A percentile compares a stretch with the other conserved stretches of the same genome.
Conservation (phyloP, 1,284 basidiomycete genomes). For the Ustilago loliicola region DNA sequence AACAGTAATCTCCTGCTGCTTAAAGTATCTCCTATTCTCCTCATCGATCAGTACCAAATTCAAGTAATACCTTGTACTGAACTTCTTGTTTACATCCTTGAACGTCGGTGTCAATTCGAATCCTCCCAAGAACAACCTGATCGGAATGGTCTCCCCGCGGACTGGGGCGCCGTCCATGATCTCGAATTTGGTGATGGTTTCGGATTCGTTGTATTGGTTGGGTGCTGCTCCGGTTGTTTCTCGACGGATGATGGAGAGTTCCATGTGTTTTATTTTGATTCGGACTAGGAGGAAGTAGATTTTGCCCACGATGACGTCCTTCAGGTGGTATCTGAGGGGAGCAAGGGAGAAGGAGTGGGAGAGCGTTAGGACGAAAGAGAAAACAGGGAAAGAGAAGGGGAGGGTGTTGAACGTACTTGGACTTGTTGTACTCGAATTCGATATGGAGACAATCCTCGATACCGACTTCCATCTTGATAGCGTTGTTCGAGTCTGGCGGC, state of each 20-base stretch:
- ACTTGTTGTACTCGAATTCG: slow-evolving; percentile 99
- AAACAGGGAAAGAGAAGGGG: not conserved
- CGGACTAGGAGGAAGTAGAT: slow-evolving; percentile 98
- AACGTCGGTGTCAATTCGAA: slow-evolving; percentile 99
- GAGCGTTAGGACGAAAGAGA: not conserved
- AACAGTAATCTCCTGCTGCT: slow-evolving; percentile 72
- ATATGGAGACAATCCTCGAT: slow-evolving; percentile 99
- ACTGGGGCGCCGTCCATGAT: slow-evolving; percentile 83
- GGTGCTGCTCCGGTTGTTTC: slow-evolving; percentile 90
- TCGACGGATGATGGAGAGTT: slow-evolving; percentile 94
- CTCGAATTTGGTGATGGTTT: slow-evolving; percentile 99
- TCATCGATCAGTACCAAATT: slow-evolving; percentile 97
- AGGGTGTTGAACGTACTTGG: slow-evolving; percentile 74
- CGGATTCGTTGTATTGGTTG: slow-evolving; percentile 98
- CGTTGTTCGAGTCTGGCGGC: slow-evolving; percentile 96
- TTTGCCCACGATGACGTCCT: slow-evolving; percentile 99
- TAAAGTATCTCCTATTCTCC: slow-evolving; percentile 95
- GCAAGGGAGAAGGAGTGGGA: not conserved
- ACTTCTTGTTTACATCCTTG: slow-evolving; percentile 99
- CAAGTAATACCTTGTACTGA: slow-evolving; percentile 90
- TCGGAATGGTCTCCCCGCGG: slow-evolving; percentile 97
- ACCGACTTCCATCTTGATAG: slow-evolving; percentile 99
- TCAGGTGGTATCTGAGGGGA: slow-evolving; percentile 83
- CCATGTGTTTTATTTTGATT: slow-evolving; percentile 99
- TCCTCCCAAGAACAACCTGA: slow-evolving; percentile 95